phyloP scores from a whole-genome alignment of 1,284 basidiomycete species.

The Cutaneotrichosporon sp. region DNA sequence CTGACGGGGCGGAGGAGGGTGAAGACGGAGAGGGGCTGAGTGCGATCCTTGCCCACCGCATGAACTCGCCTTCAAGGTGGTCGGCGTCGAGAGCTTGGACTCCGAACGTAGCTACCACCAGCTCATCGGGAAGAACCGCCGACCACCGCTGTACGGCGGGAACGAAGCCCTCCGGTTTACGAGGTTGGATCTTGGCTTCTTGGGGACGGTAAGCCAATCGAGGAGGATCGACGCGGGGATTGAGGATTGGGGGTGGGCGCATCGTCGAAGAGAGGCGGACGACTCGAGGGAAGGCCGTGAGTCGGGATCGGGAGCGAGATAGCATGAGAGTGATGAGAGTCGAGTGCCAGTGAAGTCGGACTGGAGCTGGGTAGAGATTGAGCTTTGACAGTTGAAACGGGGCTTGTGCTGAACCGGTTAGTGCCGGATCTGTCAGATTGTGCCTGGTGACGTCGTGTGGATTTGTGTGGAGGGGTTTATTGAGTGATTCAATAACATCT shows the following conservation, averaged over 20 bases:
- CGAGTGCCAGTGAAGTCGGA: background rate
- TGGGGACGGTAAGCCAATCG: background rate
- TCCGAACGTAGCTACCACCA: conserved; percentile 10
- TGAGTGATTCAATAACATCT: no score
- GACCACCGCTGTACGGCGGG: conserved; percentile 21
- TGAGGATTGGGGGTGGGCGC: background rate
- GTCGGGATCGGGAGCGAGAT: background rate
- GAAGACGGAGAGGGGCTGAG: background rate
- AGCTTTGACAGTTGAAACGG: background rate
- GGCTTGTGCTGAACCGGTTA: background rate
- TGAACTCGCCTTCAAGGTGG: background rate
- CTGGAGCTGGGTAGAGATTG: background rate
- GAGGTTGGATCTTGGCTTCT: background rate
- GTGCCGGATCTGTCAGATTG: background rate
- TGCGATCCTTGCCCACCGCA: background rate
- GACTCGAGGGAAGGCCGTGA: background rate
- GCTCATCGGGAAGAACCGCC: background rate
- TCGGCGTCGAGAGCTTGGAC: conserved; percentile 6
- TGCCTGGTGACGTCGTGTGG: background rate
- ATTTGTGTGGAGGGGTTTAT: no score
- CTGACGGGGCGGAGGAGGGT: background rate
- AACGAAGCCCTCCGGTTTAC: conserved; percentile 7
- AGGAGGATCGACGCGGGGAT: conserved; percentile 12
- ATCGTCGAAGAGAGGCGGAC: background rate
- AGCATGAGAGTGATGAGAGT: background rate